These are phyloP conservation scores for Trapa bicornis DNA, from an alignment of 345 rosid genomes.

Conservation along the genomic window DNA sequence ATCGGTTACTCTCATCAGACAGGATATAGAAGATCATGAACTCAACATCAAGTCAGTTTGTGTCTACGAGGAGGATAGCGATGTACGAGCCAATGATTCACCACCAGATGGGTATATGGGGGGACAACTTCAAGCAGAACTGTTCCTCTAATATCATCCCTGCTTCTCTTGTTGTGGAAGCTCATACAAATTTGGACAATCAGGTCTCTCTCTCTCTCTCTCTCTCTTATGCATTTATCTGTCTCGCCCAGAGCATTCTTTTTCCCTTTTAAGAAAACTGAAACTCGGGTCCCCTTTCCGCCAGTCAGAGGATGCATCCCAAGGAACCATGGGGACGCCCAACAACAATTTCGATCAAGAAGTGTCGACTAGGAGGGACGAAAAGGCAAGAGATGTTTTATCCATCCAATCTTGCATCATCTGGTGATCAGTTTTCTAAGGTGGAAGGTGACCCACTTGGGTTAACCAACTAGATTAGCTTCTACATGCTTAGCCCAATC, in stretches of 20 bases:
- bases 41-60: constrained; percentile 64
- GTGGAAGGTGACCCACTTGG: background rate
- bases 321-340: constrained; percentile 40
- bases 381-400: constrained; percentile 34
- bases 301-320: constrained; percentile 83
- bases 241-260: background rate
- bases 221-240: background rate
- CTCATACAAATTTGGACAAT: background rate
- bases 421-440: background rate
- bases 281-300: constrained; percentile 8
- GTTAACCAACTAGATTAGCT: background rate
- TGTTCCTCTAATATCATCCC: too few relatives aligned
- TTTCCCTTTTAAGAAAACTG: background rate
- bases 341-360: constrained; percentile 71
- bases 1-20: background rate
- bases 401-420: background rate
- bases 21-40: constrained; percentile 38
- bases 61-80: constrained; percentile 53
- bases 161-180: too few relatives aligned
- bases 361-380: constrained; percentile 47
- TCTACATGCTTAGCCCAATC: background rate
- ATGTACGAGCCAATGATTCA: constrained; percentile 43
- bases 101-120: constrained; percentile 28
- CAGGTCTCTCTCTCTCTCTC: constrained; percentile 30
- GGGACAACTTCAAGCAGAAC: too few relatives aligned